These are phyloP conservation scores for Suhomyces vadensis DNA, from an alignment of 805 yeast genomes.

Conservation along the genomic window DNA sequence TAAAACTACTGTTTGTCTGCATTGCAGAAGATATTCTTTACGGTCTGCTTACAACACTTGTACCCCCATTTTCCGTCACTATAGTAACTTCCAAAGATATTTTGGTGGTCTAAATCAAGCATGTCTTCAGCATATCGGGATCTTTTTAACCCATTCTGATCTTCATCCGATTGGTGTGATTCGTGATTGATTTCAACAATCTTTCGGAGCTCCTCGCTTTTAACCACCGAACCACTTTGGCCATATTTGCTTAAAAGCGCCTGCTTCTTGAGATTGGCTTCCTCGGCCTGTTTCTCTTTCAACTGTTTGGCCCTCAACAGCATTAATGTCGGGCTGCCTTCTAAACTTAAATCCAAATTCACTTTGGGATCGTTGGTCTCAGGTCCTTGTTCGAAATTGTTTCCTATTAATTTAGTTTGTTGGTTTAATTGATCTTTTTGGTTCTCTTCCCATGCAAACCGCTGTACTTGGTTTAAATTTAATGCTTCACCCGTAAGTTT, in stretches of 20 bases:
- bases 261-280: constrained; percentile 14
- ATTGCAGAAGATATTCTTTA: constrained; percentile 33
- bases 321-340: constrained; percentile 41
- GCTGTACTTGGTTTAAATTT: constrained; percentile 26
- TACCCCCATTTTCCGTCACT: constrained; percentile 46
- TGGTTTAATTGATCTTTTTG: constrained; percentile 15
- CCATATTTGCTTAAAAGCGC: constrained; percentile 22
- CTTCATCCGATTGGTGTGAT: not conserved
- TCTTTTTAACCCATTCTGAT: constrained; percentile 9
- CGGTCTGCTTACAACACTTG: constrained; percentile 39
- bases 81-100: constrained; percentile 49
- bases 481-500: constrained; percentile 46
- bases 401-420: constrained; percentile 11
- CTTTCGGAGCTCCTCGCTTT: not conserved
- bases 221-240: constrained; percentile 3
- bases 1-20: not conserved
- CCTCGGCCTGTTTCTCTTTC: constrained; percentile 18
- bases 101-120: constrained; percentile 37
- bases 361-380: constrained; percentile 13
- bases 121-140: constrained; percentile 40
- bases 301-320: constrained; percentile 26
- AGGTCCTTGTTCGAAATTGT: constrained; percentile 9
- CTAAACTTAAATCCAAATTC: constrained; percentile 31
- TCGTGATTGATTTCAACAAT: not conserved
- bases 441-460: constrained; percentile 38